Evolutionary conservation across 176 grass and related monocot genomes (phyloP).

Genomic region (Otatea glauca): DNA sequence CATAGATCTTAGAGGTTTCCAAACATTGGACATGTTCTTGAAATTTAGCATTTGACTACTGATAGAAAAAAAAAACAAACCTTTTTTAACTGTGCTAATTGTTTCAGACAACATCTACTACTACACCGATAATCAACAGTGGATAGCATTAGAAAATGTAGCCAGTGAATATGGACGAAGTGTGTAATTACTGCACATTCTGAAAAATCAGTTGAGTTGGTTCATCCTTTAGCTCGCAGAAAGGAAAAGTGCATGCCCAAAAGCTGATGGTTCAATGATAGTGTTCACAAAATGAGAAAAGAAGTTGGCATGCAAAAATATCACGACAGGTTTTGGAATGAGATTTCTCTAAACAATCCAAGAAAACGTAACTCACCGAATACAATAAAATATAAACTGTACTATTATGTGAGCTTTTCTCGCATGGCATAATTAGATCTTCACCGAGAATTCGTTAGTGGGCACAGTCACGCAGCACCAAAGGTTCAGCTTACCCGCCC

Average conservation of each 20-base stretch:
- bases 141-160: neutral
- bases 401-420: conserved; percentile 37
- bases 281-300: conserved; percentile 3
- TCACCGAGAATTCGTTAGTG: conserved; percentile 32
- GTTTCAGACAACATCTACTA: neutral
- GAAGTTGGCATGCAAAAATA: neutral
- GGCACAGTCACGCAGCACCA: conserved; percentile 44
- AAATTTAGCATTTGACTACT: conserved; percentile 10
- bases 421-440: conserved; percentile 27
- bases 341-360: neutral
- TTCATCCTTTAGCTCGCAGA: conserved; percentile 5
- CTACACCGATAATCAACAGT: neutral
- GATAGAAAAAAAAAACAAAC: neutral
- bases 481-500: neutral
- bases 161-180: neutral
- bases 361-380: neutral
- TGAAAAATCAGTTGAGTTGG: neutral
- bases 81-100: neutral
- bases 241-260: neutral
- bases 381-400: conserved; percentile 15
- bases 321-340: conserved; percentile 2
- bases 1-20: conserved; percentile 49
- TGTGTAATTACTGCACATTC: neutral
- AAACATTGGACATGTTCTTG: conserved; percentile 41
- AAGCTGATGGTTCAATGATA: conserved; percentile 19